A percentile compares a stretch with the other conserved stretches of the same genome.
Conservation (phyloP, 805 yeast genomes). For the Candida tibetensis region DNA sequence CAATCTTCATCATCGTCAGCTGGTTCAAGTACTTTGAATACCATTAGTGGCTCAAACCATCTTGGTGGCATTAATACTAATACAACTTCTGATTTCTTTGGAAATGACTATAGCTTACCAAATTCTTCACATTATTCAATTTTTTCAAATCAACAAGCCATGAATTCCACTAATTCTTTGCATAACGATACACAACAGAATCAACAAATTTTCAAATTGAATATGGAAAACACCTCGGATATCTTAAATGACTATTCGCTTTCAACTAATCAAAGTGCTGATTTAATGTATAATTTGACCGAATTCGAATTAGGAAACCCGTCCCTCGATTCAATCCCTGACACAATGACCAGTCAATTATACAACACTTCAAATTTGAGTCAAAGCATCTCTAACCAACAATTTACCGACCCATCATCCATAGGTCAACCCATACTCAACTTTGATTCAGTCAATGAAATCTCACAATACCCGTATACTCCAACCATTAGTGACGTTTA, state of each 20-base stretch:
- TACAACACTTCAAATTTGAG: slow-evolving; percentile 1
- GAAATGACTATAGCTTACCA: slow-evolving; percentile 12
- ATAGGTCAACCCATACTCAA: slow-evolving; percentile 4
- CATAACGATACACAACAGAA: slow-evolving; percentile 8
- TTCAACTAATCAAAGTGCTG: slow-evolving; percentile 8
- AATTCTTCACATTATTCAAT: slow-evolving; percentile 15
- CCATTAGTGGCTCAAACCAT: neutral
- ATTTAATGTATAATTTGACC: slow-evolving; percentile 21
- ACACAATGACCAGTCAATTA: slow-evolving; percentile 12
- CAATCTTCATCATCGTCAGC: slow-evolving; percentile 5
- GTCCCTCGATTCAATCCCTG: slow-evolving; percentile 29
- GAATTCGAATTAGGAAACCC: slow-evolving; percentile 26
- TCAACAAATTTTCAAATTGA: slow-evolving; percentile 8
- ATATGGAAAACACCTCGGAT: slow-evolving; percentile 16
- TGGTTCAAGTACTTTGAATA: slow-evolving; percentile 3
- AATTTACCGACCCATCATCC: neutral
- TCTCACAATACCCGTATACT: slow-evolving; percentile 14
- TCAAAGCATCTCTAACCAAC: slow-evolving; percentile 1
- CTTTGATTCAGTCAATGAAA: slow-evolving; percentile 10
- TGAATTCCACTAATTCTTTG: slow-evolving; percentile 13
- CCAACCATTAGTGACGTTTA: slow-evolving; percentile 17
- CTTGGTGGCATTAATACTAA: slow-evolving; percentile 4
- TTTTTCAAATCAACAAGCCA: slow-evolving; percentile 16
- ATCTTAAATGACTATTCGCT: slow-evolving; percentile 13
- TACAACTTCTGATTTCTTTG: slow-evolving; percentile 7